Base-by-base conservation (phyloP, 768 basidiomycete species). In the Trametes maxima region DNA sequence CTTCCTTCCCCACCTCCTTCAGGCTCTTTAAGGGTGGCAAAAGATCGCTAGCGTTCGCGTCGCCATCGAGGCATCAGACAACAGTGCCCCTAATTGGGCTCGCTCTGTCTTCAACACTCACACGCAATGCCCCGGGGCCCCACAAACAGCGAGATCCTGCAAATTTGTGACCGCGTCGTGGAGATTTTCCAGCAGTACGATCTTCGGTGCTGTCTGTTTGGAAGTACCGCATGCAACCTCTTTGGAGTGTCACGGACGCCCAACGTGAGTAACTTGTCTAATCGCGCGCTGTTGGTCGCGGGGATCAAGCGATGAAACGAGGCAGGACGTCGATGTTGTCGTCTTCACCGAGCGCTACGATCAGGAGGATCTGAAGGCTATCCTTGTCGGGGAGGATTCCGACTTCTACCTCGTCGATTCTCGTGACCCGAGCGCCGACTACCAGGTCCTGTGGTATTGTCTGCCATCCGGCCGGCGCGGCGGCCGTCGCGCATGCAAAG, bases 241-340 rank as follows among this genome's bases (percentile, higher is more conserved):
- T 67, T 65, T 40, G 69, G 70, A 1, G 54, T 53, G 16, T 47
- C 43, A 25, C 60, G 71, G 21, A 65, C 60, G 5, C 70, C 71
- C 1, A 66, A 68, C 48, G 70, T 71, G 39, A 37, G 50, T 46
- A 0, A 1, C 14, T n/a, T n/a, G 8, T 33, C 13, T 53, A 35
- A 14, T 14, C 5, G 22, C 45, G 12, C 8, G 1, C 19, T 60
- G 25, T 3, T 25, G 25, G n/a, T 37, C 35, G 14, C 6, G 14
- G 13, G 17, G 3, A 12, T 21, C 11, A 5, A 2, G 19, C 11
- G 12, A n/a, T 40, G 22, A n/a, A 12, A 19, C 36, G 33, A n/a
- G 19, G 25, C 60, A 82, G 81, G 82, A 82, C 64, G 69, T 82
- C 8, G 82, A 82, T 56, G 69, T 82, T 8, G 71, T 81, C 19